These are phyloP conservation scores for Ceratocystis variospora DNA, from an alignment of 2,329 filamentous ascomycete genomes.

Conservation along the genomic window DNA sequence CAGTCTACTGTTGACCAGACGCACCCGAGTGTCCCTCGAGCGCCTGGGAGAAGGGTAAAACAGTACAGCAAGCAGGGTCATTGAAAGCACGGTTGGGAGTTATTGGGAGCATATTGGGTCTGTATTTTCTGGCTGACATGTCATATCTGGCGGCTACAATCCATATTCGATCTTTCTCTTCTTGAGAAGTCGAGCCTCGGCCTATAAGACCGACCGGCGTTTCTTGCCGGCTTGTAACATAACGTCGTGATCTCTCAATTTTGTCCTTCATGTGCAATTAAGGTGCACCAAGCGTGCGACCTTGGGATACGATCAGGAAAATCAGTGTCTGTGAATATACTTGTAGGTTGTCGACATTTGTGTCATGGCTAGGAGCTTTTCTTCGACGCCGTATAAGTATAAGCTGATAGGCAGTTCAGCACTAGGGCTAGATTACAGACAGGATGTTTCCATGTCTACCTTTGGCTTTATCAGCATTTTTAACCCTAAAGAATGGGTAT, in stretches of 20 bases:
- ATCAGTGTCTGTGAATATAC: neutral
- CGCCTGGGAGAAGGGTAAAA: constrained; percentile 22
- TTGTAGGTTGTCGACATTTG: neutral
- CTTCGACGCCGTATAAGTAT: neutral
- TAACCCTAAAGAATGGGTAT: too few species aligned
- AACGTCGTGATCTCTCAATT: constrained; percentile 17
- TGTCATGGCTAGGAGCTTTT: too few species aligned
- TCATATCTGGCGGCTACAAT: constrained; percentile 33
- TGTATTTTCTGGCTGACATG: constrained; percentile 28
- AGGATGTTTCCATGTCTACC: too few species aligned
- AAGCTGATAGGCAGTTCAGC: neutral
- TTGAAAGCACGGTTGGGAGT: constrained; percentile 21
- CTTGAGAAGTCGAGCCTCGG: constrained; percentile 43
- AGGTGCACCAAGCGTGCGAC: neutral
- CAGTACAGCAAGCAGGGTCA: constrained; percentile 19
- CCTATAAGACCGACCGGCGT: constrained; percentile 61
- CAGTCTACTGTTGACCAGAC: constrained; percentile 13
- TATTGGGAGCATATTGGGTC: constrained; percentile 23
- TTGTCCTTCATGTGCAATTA: constrained; percentile 10
- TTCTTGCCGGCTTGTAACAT: constrained; percentile 45
- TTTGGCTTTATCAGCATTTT: too few species aligned
- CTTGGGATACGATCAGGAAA: neutral
- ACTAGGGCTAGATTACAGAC: too few species aligned
- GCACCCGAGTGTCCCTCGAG: constrained; percentile 17
- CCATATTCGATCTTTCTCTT: constrained; percentile 38